Conservation (phyloP, 805 yeast species). For the Candida cerambycidarum region DNA sequence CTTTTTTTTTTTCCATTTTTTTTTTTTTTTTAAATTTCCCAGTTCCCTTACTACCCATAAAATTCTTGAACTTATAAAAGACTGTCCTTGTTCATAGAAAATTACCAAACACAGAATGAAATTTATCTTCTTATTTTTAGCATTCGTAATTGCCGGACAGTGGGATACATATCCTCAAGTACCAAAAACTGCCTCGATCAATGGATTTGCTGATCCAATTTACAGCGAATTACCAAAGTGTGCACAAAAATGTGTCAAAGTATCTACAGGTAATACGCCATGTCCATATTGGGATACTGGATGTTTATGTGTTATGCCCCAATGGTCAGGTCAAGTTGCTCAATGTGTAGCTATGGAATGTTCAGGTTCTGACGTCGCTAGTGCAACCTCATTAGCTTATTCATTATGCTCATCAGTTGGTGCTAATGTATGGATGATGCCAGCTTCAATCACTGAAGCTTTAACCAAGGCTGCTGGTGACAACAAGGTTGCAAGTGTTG, state of each 20-base stretch:
- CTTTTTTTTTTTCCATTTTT: not conserved
- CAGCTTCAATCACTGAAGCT: conserved; percentile 19
- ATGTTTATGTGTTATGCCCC: conserved; percentile 49
- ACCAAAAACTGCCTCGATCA: conserved; percentile 46
- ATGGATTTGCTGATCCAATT: conserved; percentile 51
- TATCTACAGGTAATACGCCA: conserved; percentile 41
- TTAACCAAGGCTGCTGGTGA: conserved; percentile 25
- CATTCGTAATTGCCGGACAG: conserved; percentile 25
- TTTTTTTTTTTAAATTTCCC: not conserved
- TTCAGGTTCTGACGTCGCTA: conserved; percentile 32
- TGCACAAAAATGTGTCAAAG: conserved; percentile 42
- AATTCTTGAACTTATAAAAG: too few relatives aligned
- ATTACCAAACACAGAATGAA: conserved; percentile 2
- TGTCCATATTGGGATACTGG: conserved; percentile 57
- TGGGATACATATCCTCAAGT: conserved; percentile 48
- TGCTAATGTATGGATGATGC: conserved; percentile 39
- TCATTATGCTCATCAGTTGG: conserved; percentile 41
- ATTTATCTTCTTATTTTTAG: conserved; percentile 10
- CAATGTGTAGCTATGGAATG: conserved; percentile 42
- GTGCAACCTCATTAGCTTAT: conserved; percentile 42
- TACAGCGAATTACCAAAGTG: conserved; percentile 38
- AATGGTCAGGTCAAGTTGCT: conserved; percentile 45
- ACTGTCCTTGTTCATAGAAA: too few relatives aligned
- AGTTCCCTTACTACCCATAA: too few relatives aligned
- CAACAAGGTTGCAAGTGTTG: conserved; percentile 17